These are phyloP conservation scores for Didymella segeticola DNA, from an alignment of 2,329 filamentous ascomycete genomes.

Conservation along the genomic window DNA sequence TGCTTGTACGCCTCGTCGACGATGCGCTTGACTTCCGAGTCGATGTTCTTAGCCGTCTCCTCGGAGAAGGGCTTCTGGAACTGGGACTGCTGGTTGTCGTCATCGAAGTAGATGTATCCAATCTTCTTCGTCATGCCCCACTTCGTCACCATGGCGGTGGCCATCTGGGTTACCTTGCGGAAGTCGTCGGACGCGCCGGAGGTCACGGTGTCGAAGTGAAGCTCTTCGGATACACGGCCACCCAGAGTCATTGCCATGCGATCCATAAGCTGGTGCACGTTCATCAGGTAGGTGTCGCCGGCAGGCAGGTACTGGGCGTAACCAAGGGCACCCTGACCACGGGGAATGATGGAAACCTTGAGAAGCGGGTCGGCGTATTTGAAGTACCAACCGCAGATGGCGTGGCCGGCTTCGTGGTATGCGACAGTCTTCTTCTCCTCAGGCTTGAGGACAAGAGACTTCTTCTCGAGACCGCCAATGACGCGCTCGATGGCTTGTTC, in stretches of 20 bases:
- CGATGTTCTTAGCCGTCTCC: constrained; percentile 89
- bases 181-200: constrained; percentile 96
- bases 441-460: constrained; percentile 89
- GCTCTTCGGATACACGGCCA: constrained; percentile 91
- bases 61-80: constrained; percentile 96
- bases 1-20: constrained; percentile 91
- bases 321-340: constrained; percentile 89
- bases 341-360: constrained; percentile 98
- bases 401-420: constrained; percentile 97
- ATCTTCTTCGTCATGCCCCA: constrained; percentile 98
- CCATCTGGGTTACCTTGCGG: constrained; percentile 96
- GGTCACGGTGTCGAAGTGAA: constrained; percentile 96
- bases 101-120: constrained; percentile 88
- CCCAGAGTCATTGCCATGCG: constrained; percentile 99
- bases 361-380: constrained; percentile 94
- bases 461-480: constrained; percentile 95
- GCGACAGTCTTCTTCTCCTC: constrained; percentile 95
- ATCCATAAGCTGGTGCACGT: constrained; percentile 93
- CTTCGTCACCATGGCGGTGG: constrained; percentile 97
- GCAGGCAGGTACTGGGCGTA: constrained; percentile 97
- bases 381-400: constrained; percentile 98
- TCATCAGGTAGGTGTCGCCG: constrained; percentile 94
- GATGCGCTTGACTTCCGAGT: constrained; percentile 87
- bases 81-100: constrained; percentile 74
- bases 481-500: constrained; percentile 98